Evolutionary conservation across 2,329 filamentous ascomycete species (phyloP).

Genomic region (Thelonectria blattea): DNA sequence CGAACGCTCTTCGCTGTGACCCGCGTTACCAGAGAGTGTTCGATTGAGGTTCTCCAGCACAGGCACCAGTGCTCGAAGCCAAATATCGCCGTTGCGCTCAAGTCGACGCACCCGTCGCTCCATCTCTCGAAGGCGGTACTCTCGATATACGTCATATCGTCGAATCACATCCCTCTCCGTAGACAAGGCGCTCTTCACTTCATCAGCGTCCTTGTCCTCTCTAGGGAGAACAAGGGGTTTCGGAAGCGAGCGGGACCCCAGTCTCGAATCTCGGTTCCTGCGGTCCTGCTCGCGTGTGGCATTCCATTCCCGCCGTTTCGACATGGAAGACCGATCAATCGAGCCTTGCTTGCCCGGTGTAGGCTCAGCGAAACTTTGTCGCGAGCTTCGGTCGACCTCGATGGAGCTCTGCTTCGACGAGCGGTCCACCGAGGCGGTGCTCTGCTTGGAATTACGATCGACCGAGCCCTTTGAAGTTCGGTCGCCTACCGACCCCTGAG

Average conservation of each 20-base stretch:
- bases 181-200: conserved; percentile 20
- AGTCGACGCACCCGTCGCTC: conserved; percentile 53
- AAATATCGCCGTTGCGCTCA: conserved; percentile 54
- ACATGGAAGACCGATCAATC: conserved; percentile 40
- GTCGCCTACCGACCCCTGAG: conserved; percentile 25
- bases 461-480: conserved; percentile 9
- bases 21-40: conserved; percentile 36
- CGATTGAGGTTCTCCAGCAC: conserved; percentile 53
- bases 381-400: conserved; percentile 3
- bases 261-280: conserved; percentile 30
- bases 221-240: conserved; percentile 29
- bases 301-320: conserved; percentile 45
- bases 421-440: conserved; percentile 11
- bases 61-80: conserved; percentile 52
- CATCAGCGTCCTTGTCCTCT: conserved; percentile 38
- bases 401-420: conserved; percentile 14
- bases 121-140: conserved; percentile 53
- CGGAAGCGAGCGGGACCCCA: conserved; percentile 31
- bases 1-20: conserved; percentile 21
- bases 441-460: conserved; percentile 11
- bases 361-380: conserved; percentile 4
- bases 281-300: conserved; percentile 38
- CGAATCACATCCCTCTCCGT: conserved; percentile 45
- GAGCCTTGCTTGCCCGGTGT: not conserved
- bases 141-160: conserved; percentile 50